Conservation (phyloP, 768 basidiomycete genomes). For the Kwoniella europaea region DNA sequence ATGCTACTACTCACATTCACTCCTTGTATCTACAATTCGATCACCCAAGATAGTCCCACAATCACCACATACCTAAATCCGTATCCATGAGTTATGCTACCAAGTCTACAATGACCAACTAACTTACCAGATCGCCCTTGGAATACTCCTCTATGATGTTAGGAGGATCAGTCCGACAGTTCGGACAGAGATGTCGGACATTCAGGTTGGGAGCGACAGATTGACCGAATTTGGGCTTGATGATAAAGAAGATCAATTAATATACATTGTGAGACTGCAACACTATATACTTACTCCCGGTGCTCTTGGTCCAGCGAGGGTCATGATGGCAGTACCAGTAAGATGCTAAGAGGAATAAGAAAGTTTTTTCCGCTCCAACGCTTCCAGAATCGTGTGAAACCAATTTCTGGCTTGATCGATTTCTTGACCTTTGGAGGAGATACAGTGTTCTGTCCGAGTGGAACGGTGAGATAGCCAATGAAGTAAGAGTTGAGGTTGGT, state of each 20-base stretch:
- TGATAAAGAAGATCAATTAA: background rate
- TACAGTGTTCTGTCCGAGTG: no score
- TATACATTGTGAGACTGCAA: no score
- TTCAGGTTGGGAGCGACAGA: conserved; percentile 54
- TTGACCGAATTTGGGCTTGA: conserved; percentile 46
- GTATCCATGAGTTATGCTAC: background rate
- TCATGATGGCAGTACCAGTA: conserved; percentile 7
- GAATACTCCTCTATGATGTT: conserved; percentile 97
- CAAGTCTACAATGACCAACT: background rate
- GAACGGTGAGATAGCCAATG: no score
- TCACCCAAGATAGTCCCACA: conserved; percentile 87
- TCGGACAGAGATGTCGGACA: conserved; percentile 75
- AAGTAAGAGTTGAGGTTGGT: no score
- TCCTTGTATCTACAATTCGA: conserved; percentile 93
- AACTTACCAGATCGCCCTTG: conserved; percentile 93
- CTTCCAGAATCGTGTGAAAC: conserved; percentile 10
- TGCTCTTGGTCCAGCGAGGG: conserved; percentile 38
- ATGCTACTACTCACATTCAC: conserved; percentile 71
- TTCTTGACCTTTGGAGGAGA: no score
- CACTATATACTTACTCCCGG: conserved; percentile 31
- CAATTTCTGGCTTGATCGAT: background rate
- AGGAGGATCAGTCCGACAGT: conserved; percentile 90
- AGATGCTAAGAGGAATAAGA: background rate
- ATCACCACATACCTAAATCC: conserved; percentile 54
- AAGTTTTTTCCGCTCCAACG: no score